A percentile compares a stretch with the other conserved stretches of the same genome.
Evolutionary conservation across 1,139 yeast species (phyloP).

Genomic region (Kazachstania sp.): DNA sequence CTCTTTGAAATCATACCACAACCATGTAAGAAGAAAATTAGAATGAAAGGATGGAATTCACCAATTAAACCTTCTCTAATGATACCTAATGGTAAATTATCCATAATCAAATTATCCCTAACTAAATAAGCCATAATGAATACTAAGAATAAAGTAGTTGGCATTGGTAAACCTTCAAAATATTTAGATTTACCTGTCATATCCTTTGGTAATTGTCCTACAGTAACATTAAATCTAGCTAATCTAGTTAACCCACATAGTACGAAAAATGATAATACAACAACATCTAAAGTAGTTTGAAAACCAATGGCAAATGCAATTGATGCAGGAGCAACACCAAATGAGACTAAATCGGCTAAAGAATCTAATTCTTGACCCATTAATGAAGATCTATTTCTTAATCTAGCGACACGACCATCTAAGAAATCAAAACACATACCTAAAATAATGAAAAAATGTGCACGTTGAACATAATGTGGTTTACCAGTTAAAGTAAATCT

Average conservation of each 20-base stretch:
- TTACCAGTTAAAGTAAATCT: constrained; percentile 65
- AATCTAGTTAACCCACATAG: constrained; percentile 88
- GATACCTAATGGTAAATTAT: constrained; percentile 58
- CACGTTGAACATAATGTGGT: constrained; percentile 71
- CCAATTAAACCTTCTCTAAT: constrained; percentile 44
- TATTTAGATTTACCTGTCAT: constrained; percentile 66
- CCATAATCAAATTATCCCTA: constrained; percentile 37
- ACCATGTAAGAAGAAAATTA: constrained; percentile 68
- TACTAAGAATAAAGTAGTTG: constrained; percentile 74
- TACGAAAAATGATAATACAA: constrained; percentile 74
- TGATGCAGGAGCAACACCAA: constrained; percentile 89
- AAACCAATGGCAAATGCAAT: constrained; percentile 89
- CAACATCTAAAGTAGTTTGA: constrained; percentile 71
- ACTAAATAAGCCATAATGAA: constrained; percentile 60
- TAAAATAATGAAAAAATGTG: constrained; percentile 76
- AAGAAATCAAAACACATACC: constrained; percentile 93
- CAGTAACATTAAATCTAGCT: constrained; percentile 92
- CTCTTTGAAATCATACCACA: constrained; percentile 89
- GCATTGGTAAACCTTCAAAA: constrained; percentile 95
- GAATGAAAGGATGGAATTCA: constrained; percentile 67
- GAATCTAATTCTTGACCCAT: constrained; percentile 98
- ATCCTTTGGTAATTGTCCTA: constrained; percentile 87
- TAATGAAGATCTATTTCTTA: constrained; percentile 81
- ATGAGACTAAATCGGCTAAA: constrained; percentile 85
- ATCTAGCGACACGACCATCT: constrained; percentile 94